A percentile compares a stretch with the other conserved stretches of the same genome.
Evolutionary conservation across 2,329 filamentous ascomycete species (phyloP).

Genomic region (Paraphoma sp.): DNA sequence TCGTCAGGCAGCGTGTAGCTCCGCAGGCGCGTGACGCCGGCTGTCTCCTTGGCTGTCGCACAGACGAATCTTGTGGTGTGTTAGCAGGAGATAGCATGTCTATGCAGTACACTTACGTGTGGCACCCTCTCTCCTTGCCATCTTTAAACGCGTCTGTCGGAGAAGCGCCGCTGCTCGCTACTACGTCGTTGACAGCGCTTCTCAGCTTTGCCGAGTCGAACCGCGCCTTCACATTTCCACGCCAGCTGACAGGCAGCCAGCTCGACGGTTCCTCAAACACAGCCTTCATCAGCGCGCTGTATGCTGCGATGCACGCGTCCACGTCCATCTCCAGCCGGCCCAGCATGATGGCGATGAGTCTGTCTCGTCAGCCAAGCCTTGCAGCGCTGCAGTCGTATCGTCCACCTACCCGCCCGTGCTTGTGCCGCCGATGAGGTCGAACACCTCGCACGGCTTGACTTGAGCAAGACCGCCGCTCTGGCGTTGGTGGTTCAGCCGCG

Average conservation of each 20-base stretch:
- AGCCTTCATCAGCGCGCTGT: conserved; percentile 3
- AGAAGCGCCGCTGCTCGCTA: not conserved
- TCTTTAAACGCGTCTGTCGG: not conserved
- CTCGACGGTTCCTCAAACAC: conserved; percentile 8
- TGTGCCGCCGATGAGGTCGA: conserved; percentile 19
- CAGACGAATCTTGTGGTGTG: no score
- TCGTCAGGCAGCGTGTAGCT: not conserved
- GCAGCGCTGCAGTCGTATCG: no score
- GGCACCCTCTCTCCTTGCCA: not conserved
- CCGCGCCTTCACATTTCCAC: conserved; percentile 10
- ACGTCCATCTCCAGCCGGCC: conserved; percentile 24
- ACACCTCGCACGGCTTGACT: conserved; percentile 20
- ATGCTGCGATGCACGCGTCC: conserved; percentile 17
- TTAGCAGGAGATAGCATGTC: no score
- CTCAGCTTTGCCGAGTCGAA: conserved; percentile 11
- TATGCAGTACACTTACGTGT: not conserved
- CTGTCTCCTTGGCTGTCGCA: not conserved
- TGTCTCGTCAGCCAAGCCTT: not conserved
- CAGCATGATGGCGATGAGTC: conserved; percentile 27
- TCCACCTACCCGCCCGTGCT: no score
- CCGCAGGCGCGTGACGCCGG: not conserved
- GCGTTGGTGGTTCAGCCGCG: conserved; percentile 5
- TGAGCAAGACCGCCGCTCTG: not conserved
- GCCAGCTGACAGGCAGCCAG: not conserved
- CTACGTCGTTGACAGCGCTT: not conserved